Base-by-base conservation (phyloP, 805 yeast species). In the Starmerella tilneyi region DNA sequence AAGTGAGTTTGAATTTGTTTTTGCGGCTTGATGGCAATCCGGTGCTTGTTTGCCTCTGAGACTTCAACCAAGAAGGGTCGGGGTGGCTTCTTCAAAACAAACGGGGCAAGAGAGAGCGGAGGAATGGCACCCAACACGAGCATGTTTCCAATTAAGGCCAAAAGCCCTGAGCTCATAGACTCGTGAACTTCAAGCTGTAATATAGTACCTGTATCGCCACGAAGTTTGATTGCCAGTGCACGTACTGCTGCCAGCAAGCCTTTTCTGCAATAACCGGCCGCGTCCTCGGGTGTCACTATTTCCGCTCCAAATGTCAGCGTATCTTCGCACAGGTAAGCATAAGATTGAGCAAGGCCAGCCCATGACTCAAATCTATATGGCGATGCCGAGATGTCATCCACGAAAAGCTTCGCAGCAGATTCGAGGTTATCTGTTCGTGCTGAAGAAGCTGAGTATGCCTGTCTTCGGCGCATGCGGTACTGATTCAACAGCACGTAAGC, bases 401-500 rank as follows among this genome's bases (percentile, higher is more conserved):
- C 72, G 47, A 86, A 69, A 60, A 79, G 73, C 39, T 72, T 71
- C 15, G 84, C 74, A 2, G 92, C 84, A 34, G 74, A 71, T 46
- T 83, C 92, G 29, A 89, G 60, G 56, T 86, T 96, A 4, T 85
- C 83, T 0, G 81, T 77, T 46, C 94, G 70, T 9, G 88, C 83
- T 4, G 51, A 39, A 5, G 33, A n/a, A 1, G 49, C 47, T 2
- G 42, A 28, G 52, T 85, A 94, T 69, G 79, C 76, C 2, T 82
- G 72, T 48, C 85, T 75, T 56, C 83, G 83, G 37, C 96, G 67
- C 9, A 75, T 67, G 69, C 79, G 65, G 61, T 78, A 86, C 16
- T 79, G 66, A n/a, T 82, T 73, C 47, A 85, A 68, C 19, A 79
- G 74, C 26, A 80, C 66, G 1, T 79, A 71, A 0, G 83, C 94